phyloP scores from a whole-genome alignment of 306 rosid genomes.

The Herpetospermum pedunculosum region DNA sequence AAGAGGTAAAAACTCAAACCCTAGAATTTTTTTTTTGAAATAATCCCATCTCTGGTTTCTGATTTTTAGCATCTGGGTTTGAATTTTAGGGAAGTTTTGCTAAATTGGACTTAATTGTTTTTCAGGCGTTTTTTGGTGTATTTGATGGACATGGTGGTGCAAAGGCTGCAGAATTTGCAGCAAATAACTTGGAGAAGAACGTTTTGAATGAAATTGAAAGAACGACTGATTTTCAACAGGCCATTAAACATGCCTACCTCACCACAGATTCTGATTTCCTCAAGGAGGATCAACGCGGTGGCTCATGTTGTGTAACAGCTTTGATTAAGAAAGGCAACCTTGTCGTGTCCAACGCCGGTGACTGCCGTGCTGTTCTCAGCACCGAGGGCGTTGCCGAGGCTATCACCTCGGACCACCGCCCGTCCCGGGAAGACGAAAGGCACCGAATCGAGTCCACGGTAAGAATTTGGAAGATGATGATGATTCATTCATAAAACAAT shows the following conservation, averaged over 20 bases:
- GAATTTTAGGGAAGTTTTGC: background rate
- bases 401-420: slow-evolving; percentile 80
- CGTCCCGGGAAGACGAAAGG: slow-evolving; percentile 74
- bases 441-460: slow-evolving; percentile 66
- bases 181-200: slow-evolving; percentile 59
- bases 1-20: slow-evolving; percentile 65
- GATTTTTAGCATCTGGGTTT: background rate
- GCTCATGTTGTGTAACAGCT: slow-evolving; percentile 84
- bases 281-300: slow-evolving; percentile 56
- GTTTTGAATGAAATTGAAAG: slow-evolving; percentile 44
- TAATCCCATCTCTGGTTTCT: background rate
- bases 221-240: slow-evolving; percentile 37
- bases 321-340: slow-evolving; percentile 63
- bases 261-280: slow-evolving; percentile 69
- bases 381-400: slow-evolving; percentile 65
- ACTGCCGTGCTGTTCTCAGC: slow-evolving; percentile 94
- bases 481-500: background rate
- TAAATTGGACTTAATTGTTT: background rate
- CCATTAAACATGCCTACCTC: slow-evolving; percentile 74
- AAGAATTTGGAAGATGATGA: slow-evolving; percentile 1
- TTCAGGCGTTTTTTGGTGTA: slow-evolving; percentile 84
- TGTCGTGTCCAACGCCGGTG: slow-evolving; percentile 74
- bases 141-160: slow-evolving; percentile 97
- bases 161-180: slow-evolving; percentile 77
- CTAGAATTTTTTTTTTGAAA: background rate